Conservation (phyloP, 2,329 filamentous ascomycete genomes). For the Verticillium zaregamsianum region DNA sequence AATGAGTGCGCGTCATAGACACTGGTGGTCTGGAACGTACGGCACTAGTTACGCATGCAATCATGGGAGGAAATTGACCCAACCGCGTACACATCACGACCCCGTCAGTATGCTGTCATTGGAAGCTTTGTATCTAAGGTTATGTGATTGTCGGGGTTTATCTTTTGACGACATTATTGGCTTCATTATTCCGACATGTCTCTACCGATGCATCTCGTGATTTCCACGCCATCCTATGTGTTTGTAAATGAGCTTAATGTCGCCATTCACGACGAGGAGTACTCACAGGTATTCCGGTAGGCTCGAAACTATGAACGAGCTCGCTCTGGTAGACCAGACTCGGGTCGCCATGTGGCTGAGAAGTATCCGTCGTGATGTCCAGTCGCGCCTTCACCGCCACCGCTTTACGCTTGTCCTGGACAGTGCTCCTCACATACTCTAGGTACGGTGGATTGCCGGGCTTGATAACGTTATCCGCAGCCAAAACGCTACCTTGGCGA, state of each 20-base stretch:
- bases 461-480: slow-evolving; percentile 67
- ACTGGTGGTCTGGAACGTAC: too few species aligned
- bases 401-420: slow-evolving; percentile 54
- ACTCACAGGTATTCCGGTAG: slow-evolving; percentile 61
- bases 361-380: background rate
- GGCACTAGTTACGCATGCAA: too few species aligned
- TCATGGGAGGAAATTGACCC: too few species aligned
- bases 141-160: too few species aligned
- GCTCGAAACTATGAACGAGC: slow-evolving; percentile 62
- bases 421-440: slow-evolving; percentile 63
- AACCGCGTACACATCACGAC: background rate
- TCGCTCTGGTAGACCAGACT: slow-evolving; percentile 62
- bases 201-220: slow-evolving; percentile 52
- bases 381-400: slow-evolving; percentile 22
- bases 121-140: background rate
- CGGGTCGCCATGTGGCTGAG: slow-evolving; percentile 50
- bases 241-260: too few species aligned
- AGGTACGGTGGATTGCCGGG: slow-evolving; percentile 69
- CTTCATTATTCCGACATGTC: slow-evolving; percentile 4
- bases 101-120: background rate
- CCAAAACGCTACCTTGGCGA: slow-evolving; percentile 56
- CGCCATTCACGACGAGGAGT: background rate
- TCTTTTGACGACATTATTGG: too few species aligned
- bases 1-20: background rate
- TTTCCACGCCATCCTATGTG: slow-evolving; percentile 60